A percentile compares a stretch with the other conserved stretches of the same genome.
phyloP scores from a whole-genome alignment of 2,329 filamentous ascomycete species.

The Exophiala calicioides region DNA sequence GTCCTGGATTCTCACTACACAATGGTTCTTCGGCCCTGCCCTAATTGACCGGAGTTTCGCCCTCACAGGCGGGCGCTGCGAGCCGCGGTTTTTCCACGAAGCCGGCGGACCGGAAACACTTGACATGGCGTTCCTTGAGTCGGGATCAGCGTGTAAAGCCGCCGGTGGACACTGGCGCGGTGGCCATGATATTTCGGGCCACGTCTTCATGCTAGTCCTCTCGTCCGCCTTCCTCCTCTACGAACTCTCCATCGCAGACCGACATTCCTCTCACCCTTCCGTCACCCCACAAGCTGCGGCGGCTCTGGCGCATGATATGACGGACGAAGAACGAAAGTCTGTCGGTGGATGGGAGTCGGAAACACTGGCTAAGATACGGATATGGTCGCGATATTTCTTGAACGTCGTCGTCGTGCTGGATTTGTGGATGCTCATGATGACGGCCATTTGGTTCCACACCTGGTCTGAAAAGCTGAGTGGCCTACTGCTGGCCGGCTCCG shows the following conservation, averaged over 20 bases:
- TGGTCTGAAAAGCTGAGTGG: conserved; percentile 86
- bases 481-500: conserved; percentile 48
- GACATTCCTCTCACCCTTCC: conserved; percentile 38
- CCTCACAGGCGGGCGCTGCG: conserved; percentile 84
- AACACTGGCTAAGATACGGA: conserved; percentile 57
- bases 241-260: conserved; percentile 73
- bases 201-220: conserved; percentile 88
- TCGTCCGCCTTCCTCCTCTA: conserved; percentile 79
- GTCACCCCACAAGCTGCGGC: conserved; percentile 46
- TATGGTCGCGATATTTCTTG: conserved; percentile 52
- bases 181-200: conserved; percentile 95
- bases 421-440: conserved; percentile 98
- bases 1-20: conserved; percentile 84
- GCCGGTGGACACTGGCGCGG: conserved; percentile 83
- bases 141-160: conserved; percentile 69
- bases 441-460: conserved; percentile 96
- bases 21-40: conserved; percentile 93
- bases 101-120: conserved; percentile 18
- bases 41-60: conserved; percentile 87
- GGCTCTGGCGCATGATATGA: conserved; percentile 43
- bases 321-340: conserved; percentile 41
- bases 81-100: conserved; percentile 40
- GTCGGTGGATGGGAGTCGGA: conserved; percentile 34
- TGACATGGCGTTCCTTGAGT: conserved; percentile 62
- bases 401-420: conserved; percentile 67